Percentiles rank a stretch among this genome's conserved stretches.
Conservation (phyloP, 129 eudicot genomes). For the Tagetes erecta region DNA sequence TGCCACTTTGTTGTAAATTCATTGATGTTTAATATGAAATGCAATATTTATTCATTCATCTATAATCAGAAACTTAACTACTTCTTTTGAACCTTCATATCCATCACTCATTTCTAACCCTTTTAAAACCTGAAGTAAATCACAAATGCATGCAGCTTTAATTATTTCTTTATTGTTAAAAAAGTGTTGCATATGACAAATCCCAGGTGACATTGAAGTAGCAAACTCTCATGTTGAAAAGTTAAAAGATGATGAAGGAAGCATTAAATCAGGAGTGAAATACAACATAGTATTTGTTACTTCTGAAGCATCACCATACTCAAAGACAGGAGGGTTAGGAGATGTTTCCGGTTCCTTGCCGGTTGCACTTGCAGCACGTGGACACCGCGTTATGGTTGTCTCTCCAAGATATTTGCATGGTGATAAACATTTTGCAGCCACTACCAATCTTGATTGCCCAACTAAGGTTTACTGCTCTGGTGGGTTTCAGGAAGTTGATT, state of each 20-base stretch:
- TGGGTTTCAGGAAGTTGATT: conserved; percentile 73
- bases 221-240: not conserved
- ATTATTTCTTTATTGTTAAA: too few relatives aligned
- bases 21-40: too few relatives aligned
- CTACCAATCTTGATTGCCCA: conserved; percentile 44
- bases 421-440: conserved; percentile 55
- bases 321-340: conserved; percentile 93
- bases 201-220: not conserved
- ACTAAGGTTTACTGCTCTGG: conserved; percentile 67
- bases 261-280: too few relatives aligned
- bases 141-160: too few relatives aligned
- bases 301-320: conserved; percentile 82
- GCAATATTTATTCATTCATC: too few relatives aligned
- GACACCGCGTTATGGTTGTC: conserved; percentile 92
- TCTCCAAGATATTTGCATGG: conserved; percentile 77
- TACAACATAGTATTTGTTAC: conserved; percentile 1
- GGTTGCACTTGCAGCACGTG: conserved; percentile 78
- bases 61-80: too few relatives aligned
- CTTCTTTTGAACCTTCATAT: too few relatives aligned
- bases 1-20: too few relatives aligned
- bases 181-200: not conserved
- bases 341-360: conserved; percentile 98
- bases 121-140: too few relatives aligned
- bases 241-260: not conserved
- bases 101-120: too few relatives aligned